Base-by-base conservation (phyloP, 2,329 filamentous ascomycete species). In the Aureobasidium pullulans region DNA sequence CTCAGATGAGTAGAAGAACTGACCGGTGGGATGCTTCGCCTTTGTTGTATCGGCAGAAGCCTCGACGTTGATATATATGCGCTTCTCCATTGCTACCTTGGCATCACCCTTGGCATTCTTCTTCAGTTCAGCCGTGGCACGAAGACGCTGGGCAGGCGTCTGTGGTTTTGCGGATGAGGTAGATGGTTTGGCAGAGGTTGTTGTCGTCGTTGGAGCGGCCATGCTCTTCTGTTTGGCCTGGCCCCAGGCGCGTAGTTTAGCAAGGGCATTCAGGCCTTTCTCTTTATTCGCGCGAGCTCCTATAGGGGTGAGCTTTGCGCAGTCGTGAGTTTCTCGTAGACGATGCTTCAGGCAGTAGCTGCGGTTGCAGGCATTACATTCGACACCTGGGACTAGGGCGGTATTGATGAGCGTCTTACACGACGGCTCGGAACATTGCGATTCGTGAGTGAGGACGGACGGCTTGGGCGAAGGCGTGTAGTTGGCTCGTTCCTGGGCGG, bases 41-140 rank as follows among this genome's bases (percentile, higher is more conserved):
- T 85, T 88, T 1, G 91, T 87, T 0, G 90, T 95, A 67, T 90
- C 89, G 9, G 89, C 89, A 68, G 92, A 90, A 0, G 93, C 94
- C 71, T 97, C 93, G 16, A 96, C 89, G 69, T 89, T 86, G 0
- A 99, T 70, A 70, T 97, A 97, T 1, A 99, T 76, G n/a, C 94
- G 79, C 76, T 95, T 96, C 64, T 96, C 90, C 0, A 79, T 72
- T 0, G 90, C 79, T 0, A 96, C 74, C 67, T 90, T 93, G 9
- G 85, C 84, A 64, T 97, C 93, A 1, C 95, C 95, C 75, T 96
- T 96, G 2, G 94, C 93, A 0, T 82, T 85, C 70, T 87, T 88
- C 76, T 96, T 96, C 43, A 99, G 77, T 9, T 82, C 84, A 63
- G 90, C 90, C 6, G 93, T 79, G 6, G 87, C 89, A 2, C 85